Evolutionary conservation across 2,329 filamentous ascomycete species (phyloP).

Genomic region (Epichloe sylvatica): DNA sequence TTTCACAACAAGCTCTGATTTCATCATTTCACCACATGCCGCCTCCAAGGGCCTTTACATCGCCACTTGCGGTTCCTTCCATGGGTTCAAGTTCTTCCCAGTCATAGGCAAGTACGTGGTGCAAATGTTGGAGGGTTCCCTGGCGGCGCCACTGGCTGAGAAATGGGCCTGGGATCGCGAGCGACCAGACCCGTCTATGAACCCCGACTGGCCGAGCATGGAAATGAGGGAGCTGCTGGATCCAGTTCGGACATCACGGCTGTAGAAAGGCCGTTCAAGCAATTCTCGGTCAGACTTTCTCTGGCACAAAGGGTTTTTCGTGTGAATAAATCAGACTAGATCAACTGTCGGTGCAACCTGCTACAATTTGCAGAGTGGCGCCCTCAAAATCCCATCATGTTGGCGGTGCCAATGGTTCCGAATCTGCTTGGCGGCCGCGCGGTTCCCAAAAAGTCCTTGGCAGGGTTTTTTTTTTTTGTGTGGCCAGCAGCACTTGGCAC

Average conservation of each 20-base stretch:
- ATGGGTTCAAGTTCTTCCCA: constrained; percentile 55
- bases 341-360: no score
- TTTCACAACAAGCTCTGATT: constrained; percentile 46
- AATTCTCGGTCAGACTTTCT: no score
- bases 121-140: constrained; percentile 36
- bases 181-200: constrained; percentile 35
- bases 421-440: no score
- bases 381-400: no score
- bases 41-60: constrained; percentile 41
- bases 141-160: constrained; percentile 27
- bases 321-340: no score
- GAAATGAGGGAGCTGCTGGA: constrained; percentile 41
- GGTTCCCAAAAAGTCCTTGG: no score
- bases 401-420: no score
- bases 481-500: no score
- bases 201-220: constrained; percentile 41
- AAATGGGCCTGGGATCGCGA: constrained; percentile 49
- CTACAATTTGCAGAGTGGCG: no score
- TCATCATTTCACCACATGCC: constrained; percentile 45
- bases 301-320: no score
- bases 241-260: constrained; percentile 10
- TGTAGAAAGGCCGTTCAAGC: constrained; percentile 11
- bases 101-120: constrained; percentile 47
- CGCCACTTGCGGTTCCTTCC: constrained; percentile 51
- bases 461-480: no score